Conservation (phyloP, 345 rosid species). For the Eucalyptus caleyi region DNA sequence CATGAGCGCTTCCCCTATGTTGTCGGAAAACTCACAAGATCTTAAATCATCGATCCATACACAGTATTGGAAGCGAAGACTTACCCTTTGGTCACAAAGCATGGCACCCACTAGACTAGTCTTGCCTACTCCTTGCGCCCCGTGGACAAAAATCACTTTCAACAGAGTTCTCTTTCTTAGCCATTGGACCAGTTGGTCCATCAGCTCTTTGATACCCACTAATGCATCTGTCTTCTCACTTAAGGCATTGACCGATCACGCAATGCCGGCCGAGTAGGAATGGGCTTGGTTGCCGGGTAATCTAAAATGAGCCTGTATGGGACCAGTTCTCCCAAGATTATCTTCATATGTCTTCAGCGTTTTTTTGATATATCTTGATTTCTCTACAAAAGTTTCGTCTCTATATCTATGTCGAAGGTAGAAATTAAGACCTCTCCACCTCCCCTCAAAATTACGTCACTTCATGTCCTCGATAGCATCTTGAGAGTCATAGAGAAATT, state of each 20-base stretch:
- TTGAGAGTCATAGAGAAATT: no score
- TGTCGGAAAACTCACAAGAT: not conserved
- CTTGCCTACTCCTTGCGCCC: not conserved
- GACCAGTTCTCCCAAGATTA: no score
- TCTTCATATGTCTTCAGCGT: rapidly evolving
- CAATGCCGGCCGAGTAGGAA: rapidly evolving
- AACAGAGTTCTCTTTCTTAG: no score
- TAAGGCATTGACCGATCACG: not conserved
- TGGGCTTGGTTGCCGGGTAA: not conserved
- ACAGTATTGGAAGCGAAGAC: not conserved
- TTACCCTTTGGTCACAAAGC: not conserved
- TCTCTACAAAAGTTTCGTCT: rapidly evolving
- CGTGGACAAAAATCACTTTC: not conserved
- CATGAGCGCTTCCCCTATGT: not conserved
- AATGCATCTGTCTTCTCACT: not conserved
- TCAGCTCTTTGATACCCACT: not conserved
- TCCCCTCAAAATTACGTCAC: no score
- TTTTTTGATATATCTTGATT: no score
- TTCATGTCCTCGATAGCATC: no score
- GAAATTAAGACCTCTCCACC: no score
- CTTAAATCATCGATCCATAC: not conserved
- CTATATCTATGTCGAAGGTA: rapidly evolving
- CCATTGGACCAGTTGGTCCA: not conserved
- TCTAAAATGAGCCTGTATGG: no score
- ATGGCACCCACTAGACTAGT: no score